A percentile compares a stretch with the other conserved stretches of the same genome.
phyloP scores from a whole-genome alignment of 1,284 basidiomycete species.

The Vanrija sp. region DNA sequence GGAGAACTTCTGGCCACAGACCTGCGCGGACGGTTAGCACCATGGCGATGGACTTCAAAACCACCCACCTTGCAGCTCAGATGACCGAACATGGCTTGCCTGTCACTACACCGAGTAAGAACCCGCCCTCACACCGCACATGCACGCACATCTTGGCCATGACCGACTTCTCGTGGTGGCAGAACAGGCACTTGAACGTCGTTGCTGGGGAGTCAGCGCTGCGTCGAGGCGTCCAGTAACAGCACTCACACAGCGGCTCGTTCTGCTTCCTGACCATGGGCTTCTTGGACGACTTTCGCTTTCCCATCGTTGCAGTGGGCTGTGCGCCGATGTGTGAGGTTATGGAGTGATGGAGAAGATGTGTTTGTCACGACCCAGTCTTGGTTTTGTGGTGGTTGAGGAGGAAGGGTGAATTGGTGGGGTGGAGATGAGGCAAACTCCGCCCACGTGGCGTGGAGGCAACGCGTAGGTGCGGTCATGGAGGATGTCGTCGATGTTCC shows the following conservation, averaged over 20 bases:
- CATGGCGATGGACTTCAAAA: neutral
- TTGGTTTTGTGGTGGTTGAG: neutral
- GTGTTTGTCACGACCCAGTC: neutral
- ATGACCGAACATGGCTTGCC: slow-evolving; percentile 36
- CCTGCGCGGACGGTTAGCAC: slow-evolving; percentile 2
- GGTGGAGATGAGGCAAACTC: slow-evolving; percentile 24
- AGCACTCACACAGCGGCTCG: slow-evolving; percentile 32
- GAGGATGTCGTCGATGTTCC: neutral
- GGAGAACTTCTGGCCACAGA: slow-evolving; percentile 39
- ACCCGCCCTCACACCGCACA: neutral
- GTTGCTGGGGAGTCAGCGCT: slow-evolving; percentile 28
- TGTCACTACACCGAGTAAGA: slow-evolving; percentile 28
- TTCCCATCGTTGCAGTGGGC: slow-evolving; percentile 35
- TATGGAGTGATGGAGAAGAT: neutral
- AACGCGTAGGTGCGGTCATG: slow-evolving; percentile 13
- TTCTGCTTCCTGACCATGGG: slow-evolving; percentile 33
- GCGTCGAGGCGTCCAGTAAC: neutral
- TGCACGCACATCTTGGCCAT: slow-evolving; percentile 36
- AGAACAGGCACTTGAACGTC: slow-evolving; percentile 49
- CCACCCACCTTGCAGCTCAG: slow-evolving; percentile 35
- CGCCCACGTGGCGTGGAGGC: slow-evolving; percentile 3
- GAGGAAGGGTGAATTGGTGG: neutral
- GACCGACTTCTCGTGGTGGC: slow-evolving; percentile 44
- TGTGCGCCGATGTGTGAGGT: neutral
- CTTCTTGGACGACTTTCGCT: slow-evolving; percentile 47